Percentiles rank a stretch among this genome's conserved stretches.
Conservation (phyloP, 2,329 filamentous ascomycete species). For the Coccinonectria pachysandricola region DNA sequence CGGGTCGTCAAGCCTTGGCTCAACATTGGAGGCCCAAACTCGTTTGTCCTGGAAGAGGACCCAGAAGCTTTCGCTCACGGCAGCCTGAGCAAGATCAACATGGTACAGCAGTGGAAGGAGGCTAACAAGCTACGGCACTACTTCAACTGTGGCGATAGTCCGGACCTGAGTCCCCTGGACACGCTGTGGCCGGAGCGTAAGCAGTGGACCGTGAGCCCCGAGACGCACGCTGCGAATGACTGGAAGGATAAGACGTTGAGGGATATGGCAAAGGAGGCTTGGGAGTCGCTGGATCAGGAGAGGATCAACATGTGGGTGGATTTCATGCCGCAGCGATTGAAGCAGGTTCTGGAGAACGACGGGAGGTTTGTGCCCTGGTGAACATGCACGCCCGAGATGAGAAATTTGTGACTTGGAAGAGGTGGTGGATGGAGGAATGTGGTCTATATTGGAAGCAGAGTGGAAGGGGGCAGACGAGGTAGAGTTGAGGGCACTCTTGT, state of each 20-base stretch:
- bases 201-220: constrained; percentile 26
- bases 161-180: constrained; percentile 27
- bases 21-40: constrained; percentile 7
- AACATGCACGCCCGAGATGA: no score
- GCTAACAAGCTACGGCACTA: constrained; percentile 20
- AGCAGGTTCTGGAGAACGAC: constrained; percentile 21
- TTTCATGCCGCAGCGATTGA: constrained; percentile 25
- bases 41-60: constrained; percentile 27
- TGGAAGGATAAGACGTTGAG: constrained; percentile 25
- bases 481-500: no score
- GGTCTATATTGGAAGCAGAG: no score
- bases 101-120: constrained; percentile 27
- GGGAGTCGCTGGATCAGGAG: constrained; percentile 21
- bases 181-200: constrained; percentile 25
- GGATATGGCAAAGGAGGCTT: constrained; percentile 21
- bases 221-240: constrained; percentile 16
- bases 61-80: constrained; percentile 26
- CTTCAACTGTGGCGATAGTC: constrained; percentile 28
- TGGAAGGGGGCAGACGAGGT: no score
- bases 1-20: constrained; percentile 26
- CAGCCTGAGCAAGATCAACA: constrained; percentile 25
- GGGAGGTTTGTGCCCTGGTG: constrained; percentile 25
- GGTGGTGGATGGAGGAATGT: no score
- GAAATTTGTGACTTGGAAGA: no score
- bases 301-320: constrained; percentile 27